phyloP scores from a whole-genome alignment of 179 eudicot species.

The Spergularia azorica region DNA sequence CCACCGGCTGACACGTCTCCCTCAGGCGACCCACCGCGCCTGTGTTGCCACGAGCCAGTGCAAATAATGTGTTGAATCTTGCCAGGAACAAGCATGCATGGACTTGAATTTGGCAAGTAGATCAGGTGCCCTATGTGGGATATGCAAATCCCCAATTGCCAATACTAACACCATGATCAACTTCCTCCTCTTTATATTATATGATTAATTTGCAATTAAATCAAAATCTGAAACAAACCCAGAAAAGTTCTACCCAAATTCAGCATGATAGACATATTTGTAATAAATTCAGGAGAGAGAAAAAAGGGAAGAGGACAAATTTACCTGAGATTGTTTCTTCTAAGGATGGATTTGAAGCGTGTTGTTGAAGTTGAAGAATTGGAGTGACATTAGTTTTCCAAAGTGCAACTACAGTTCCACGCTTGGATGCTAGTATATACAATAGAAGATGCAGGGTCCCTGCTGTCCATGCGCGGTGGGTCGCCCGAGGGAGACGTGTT shows the following conservation, averaged over 20 bases:
- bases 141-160: conserved; percentile 91
- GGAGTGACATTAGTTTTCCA: neutral
- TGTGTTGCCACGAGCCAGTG: no score
- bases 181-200: no score
- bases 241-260: neutral
- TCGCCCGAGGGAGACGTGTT: no score
- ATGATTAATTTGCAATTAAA: no score
- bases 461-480: no score
- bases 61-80: conserved; percentile 90
- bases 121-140: conserved; percentile 91
- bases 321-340: neutral
- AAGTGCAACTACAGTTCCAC: no score
- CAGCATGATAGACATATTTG: neutral
- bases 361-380: neutral
- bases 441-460: no score
- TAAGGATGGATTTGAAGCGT: neutral
- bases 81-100: conserved; percentile 97
- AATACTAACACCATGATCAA: conserved; percentile 66
- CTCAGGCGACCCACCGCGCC: no score
- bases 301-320: neutral
- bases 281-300: neutral
- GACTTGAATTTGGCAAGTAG: conserved; percentile 90
- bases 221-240: conserved; percentile 15
- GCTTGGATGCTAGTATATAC: no score
- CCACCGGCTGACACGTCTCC: no score